Evolutionary conservation across 148 eudicot genomes (phyloP), one percentile per base, ranked within the genome.

Genomic region (Polygonum maritimum): DNA sequence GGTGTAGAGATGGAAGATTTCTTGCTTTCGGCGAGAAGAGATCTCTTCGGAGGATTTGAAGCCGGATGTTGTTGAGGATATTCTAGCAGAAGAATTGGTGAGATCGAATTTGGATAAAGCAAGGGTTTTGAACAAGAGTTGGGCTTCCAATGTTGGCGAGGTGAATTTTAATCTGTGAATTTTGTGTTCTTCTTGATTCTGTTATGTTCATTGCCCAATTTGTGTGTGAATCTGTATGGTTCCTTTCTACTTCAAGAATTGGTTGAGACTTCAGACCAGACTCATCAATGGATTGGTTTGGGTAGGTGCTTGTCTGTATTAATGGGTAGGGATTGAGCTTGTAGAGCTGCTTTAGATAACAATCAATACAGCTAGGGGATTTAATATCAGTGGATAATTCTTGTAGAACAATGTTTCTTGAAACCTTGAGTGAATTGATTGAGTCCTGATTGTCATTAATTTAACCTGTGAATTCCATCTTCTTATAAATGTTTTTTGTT

Each of bases 1-100:
- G 48, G 60, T 79, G 82, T 77, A 87, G 92, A 89, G 80, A 81
- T 83, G 94, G 94, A 90, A 82, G 73, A 84, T 87, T 58, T 83
- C 60, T 74, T 92, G 97, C 80, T 92, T 92, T 80, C 85, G 88
- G 84, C 77, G 83, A 75, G 94, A 90, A 35, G 89, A 90, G 69
- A 82, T 77, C 38, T 55, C 89, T 75, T 80, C 82, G 0, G 92
- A 83, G 75, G 62, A 81, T 57, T 74, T 81, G 73, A 82, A 86
- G 65, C 87, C 86, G 5, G 92, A 92, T 77, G 71, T 63, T 13
- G 39, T 78, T 69, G 94, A 77, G 22, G 87, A 87, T 75, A 31
- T 69, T 79, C 71, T 85, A 33, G 78, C 87, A 33, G 88, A 87
- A 69, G 90, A 90, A 38, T 76, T 81, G 47, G 82, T 80, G 78